Base-by-base conservation (phyloP, 1,284 basidiomycete genomes). In the Wallemia hederae region DNA sequence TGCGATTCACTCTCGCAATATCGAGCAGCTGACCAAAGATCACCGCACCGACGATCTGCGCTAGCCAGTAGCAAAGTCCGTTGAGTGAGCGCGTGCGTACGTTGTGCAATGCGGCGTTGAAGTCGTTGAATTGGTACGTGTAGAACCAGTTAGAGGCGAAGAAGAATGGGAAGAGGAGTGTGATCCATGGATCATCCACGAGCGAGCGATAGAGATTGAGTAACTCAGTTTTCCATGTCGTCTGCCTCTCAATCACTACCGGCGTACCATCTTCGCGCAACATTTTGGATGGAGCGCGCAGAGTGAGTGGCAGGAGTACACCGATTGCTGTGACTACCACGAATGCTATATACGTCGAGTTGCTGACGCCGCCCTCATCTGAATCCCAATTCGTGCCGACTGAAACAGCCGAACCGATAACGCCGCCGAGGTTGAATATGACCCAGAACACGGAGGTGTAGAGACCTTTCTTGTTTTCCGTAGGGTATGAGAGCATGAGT, bases 401-500 rank as follows among this genome's bases (percentile, higher is more conserved):
- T 39, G 73, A 71, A 62, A 76, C 74, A 15, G 72, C 68, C 1
- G 69, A 66, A 1, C 75, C 74, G 34, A 75, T 66, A 9, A 74
- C 67, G 9, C 70, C 72, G 24, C 74, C 74, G 19, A 70, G 60
- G 60, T 74, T 71, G 68, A 74, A 73, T 61, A 49, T 34, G 22
- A 29, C 39, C 22, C 33, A 72, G 64, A 76, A 73, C 49, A 73
- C 58, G 24, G 71, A 69, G 65, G 74, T 73, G 24, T 69, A 63
- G 26, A 69, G 63, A 14, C 74, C 73, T 63, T 75, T 75, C 59
- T 72, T 70, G 59, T 65, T 66, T 63, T 75, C 74, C 1, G 69
- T 67, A 0, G 73, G 71, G 65, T 74, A 74, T 9, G 72, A 66
- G 61, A 76, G 70, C 68, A 74, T 74, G 60, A 75, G 68, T 1